Conservation (phyloP, 352 stramenopile genomes). For the Detonula confervacea region DNA sequence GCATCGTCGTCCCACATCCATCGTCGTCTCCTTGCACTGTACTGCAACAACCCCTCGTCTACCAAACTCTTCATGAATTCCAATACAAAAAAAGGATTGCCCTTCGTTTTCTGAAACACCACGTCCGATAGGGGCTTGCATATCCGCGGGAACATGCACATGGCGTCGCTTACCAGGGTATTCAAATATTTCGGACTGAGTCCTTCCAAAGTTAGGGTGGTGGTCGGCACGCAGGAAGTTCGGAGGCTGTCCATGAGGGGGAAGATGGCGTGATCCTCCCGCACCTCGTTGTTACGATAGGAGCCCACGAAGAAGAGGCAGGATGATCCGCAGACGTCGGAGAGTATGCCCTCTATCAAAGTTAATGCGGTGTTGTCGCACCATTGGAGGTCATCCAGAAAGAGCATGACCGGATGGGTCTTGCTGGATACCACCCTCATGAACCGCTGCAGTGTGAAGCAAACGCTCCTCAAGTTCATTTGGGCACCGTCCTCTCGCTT, state of each 20-base stretch:
- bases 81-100: slow-evolving; percentile 52
- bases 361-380: slow-evolving; percentile 10
- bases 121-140: slow-evolving; percentile 28
- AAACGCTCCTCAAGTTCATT: slow-evolving; percentile 36
- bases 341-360: slow-evolving; percentile 42
- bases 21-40: slow-evolving; percentile 2
- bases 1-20: slow-evolving; percentile 34
- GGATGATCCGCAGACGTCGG: slow-evolving; percentile 30
- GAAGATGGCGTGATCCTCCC: slow-evolving; percentile 43
- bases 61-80: slow-evolving; percentile 42
- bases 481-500: slow-evolving; percentile 13
- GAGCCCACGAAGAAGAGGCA: slow-evolving; percentile 63
- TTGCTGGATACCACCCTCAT: slow-evolving; percentile 57
- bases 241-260: slow-evolving; percentile 32
- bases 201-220: slow-evolving; percentile 17
- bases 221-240: slow-evolving; percentile 1
- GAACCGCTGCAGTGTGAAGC: slow-evolving; percentile 45
- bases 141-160: slow-evolving; percentile 41
- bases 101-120: slow-evolving; percentile 48
- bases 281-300: slow-evolving; percentile 57
- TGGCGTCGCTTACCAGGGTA: slow-evolving; percentile 34
- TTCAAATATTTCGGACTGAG: slow-evolving; percentile 24
- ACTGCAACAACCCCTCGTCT: slow-evolving; percentile 28
- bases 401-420: slow-evolving; percentile 42
- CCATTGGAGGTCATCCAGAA: slow-evolving; percentile 66